Conservation (phyloP, 768 basidiomycete species). For the Lentinula sp. region DNA sequence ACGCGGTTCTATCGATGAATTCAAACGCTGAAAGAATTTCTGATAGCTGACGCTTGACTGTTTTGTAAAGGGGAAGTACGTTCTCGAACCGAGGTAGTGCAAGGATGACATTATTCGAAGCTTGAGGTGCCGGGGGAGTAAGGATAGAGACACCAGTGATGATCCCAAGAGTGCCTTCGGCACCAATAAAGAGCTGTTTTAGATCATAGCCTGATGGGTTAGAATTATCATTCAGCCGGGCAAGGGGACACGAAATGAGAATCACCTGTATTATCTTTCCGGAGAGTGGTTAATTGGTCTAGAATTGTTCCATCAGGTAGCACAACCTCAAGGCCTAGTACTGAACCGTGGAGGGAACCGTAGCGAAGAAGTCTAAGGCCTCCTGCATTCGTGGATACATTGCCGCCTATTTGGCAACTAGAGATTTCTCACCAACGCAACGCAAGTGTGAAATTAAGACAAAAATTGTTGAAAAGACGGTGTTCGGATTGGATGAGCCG, state of each 20-base stretch:
- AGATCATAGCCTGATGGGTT: slow-evolving; percentile 82
- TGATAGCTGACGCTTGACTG: slow-evolving; percentile 74
- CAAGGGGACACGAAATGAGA: neutral
- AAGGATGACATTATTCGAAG: slow-evolving; percentile 88
- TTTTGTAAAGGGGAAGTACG: slow-evolving; percentile 79
- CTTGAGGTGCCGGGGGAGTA: slow-evolving; percentile 75
- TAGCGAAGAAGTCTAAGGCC: slow-evolving; percentile 93
- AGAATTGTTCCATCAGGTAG: slow-evolving; percentile 90
- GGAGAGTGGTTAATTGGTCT: slow-evolving; percentile 79
- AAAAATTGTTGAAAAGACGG: neutral
- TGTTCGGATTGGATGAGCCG: slow-evolving; percentile 4
- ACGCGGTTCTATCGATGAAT: slow-evolving; percentile 85
- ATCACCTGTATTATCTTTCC: slow-evolving; percentile 96
- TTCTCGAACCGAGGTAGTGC: slow-evolving; percentile 84
- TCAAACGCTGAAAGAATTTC: slow-evolving; percentile 98
- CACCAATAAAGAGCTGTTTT: slow-evolving; percentile 97
- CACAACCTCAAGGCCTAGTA: slow-evolving; percentile 93
- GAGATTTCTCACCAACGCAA: neutral
- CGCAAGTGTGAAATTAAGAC: neutral
- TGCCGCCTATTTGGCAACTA: slow-evolving; percentile 97
- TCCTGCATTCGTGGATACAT: slow-evolving; percentile 95
- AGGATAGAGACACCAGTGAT: slow-evolving; percentile 94
- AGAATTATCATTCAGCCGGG: neutral
- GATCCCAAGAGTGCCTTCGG: slow-evolving; percentile 93
- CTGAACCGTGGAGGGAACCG: slow-evolving; percentile 90